phyloP scores from a whole-genome alignment of 176 grass and related monocot species.

The Melocanna baccifera region DNA sequence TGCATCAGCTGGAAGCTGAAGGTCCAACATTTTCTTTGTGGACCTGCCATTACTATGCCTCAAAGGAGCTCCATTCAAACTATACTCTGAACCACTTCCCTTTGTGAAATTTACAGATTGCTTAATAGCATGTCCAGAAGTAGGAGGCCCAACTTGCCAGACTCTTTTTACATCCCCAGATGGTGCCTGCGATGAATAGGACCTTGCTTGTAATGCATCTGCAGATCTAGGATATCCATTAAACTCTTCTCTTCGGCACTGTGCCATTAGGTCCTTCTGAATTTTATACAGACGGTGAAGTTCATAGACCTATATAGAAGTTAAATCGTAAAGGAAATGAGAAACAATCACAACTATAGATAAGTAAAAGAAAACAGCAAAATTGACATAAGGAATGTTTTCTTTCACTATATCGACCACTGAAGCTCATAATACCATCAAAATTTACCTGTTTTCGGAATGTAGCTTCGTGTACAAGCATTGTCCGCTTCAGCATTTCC shows the following conservation, averaged over 20 bases:
- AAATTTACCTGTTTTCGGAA: slow-evolving; percentile 69
- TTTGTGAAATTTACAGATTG: slow-evolving; percentile 29
- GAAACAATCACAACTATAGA: slow-evolving; percentile 2
- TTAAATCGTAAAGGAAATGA: slow-evolving; percentile 34
- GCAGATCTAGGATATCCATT: slow-evolving; percentile 23
- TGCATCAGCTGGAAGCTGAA: slow-evolving; percentile 46
- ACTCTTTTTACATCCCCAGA: slow-evolving; percentile 25
- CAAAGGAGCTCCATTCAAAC: slow-evolving; percentile 33
- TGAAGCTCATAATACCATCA: not conserved
- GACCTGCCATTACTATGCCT: slow-evolving; percentile 8
- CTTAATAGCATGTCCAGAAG: slow-evolving; percentile 17
- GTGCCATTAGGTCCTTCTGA: slow-evolving; percentile 74
- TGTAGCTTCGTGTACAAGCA: slow-evolving; percentile 78
- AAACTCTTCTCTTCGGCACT: slow-evolving; percentile 36
- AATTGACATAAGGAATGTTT: not conserved
- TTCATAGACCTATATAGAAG: slow-evolving; percentile 59
- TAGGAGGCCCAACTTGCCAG: slow-evolving; percentile 2
- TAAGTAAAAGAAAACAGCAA: not conserved
- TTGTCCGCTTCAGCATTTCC: slow-evolving; percentile 71
- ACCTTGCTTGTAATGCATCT: slow-evolving; percentile 37
- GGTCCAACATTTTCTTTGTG: slow-evolving; percentile 41
- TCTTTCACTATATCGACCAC: not conserved
- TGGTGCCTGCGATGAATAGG: slow-evolving; percentile 44
- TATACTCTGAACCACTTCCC: slow-evolving; percentile 24
- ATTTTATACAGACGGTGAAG: slow-evolving; percentile 77